Evolutionary conservation across 306 rosid genomes (phyloP), one percentile per base, ranked within the genome.

Genomic region (Vigna reflexopilosa): DNA sequence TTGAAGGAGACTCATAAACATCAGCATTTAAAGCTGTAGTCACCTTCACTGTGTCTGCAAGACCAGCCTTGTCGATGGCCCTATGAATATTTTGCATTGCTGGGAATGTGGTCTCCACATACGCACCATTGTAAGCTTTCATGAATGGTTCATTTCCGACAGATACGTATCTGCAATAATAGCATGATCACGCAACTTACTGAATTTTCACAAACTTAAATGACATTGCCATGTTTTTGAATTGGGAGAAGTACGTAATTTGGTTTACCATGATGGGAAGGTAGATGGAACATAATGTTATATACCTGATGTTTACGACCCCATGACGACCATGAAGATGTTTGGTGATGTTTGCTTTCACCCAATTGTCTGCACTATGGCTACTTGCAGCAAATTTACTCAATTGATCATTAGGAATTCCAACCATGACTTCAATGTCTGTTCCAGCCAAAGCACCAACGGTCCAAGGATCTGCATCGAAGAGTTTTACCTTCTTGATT

Each of bases 71-170:
- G 14, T 86, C 59, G 3, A 92, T 19, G n/a, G 97, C 97, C 75
- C 70, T 87, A 15, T 89, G 97, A 67, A 94, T 71, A 69, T 91
- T 89, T 72, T 86, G 42, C 86, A 94, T 67, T 51, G 98, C 95
- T 14, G 97, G 98, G 14, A 74, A 77, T 20, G 90, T 86, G 0
- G 68, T 4, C 16, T 77, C 34, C 4, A 52, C n/a, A 16, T 22
- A 82, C 2, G 65, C 14, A 20, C 88, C 93, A 8, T 90, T 86
- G 83, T 85, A 92, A 74, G 84, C 83, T 38, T 67, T 16, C 82
- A 94, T 76, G 80, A 90, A 94, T 44, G 98, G 86, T 45, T 94
- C 98, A n/a, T 94, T 92, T 68, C 98, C 98, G 45, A 94, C 98
- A 0, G 82, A 82, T 15, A 89, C 83, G 19, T 92, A 86, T 74